Evolutionary conservation across 345 rosid genomes (phyloP).

Genomic region (Ailanthus altissimus): DNA sequence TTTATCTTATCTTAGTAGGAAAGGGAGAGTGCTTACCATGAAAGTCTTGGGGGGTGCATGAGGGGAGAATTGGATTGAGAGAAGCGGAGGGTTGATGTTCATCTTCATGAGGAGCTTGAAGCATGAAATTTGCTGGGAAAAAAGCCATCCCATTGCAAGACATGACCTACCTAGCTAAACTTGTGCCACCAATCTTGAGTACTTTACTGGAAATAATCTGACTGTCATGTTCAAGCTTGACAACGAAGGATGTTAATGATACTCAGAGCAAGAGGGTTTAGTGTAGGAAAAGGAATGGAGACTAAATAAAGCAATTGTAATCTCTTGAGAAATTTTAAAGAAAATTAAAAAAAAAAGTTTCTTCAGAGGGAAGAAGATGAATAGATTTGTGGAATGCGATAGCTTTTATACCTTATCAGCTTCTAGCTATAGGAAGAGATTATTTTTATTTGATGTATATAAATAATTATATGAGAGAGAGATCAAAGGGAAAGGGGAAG

Average conservation of each 20-base stretch:
- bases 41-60: constrained; percentile 73
- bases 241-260: constrained; percentile 2
- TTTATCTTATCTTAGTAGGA: not conserved
- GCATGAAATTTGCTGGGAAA: constrained; percentile 83
- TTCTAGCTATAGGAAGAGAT: constrained; percentile 19
- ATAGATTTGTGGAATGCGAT: constrained; percentile 29
- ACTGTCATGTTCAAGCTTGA: constrained; percentile 22
- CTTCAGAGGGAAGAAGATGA: constrained; percentile 27
- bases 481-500: not conserved
- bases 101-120: constrained; percentile 70
- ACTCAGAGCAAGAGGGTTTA: constrained; percentile 4
- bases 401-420: constrained; percentile 46
- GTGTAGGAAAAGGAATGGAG: constrained; percentile 19
- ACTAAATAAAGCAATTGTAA: constrained; percentile 1
- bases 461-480: constrained; percentile 6
- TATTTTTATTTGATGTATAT: constrained; percentile 8
- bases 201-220: constrained; percentile 4
- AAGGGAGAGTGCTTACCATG: constrained; percentile 49
- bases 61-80: constrained; percentile 66
- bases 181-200: constrained; percentile 24
- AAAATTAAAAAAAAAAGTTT: constrained; percentile 10
- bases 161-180: constrained; percentile 37
- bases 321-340: constrained; percentile 5
- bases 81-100: constrained; percentile 57
- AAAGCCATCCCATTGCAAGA: constrained; percentile 90